These are phyloP conservation scores for Mycena vitilis DNA, from an alignment of 768 basidiomycete species.

Conservation along the genomic window DNA sequence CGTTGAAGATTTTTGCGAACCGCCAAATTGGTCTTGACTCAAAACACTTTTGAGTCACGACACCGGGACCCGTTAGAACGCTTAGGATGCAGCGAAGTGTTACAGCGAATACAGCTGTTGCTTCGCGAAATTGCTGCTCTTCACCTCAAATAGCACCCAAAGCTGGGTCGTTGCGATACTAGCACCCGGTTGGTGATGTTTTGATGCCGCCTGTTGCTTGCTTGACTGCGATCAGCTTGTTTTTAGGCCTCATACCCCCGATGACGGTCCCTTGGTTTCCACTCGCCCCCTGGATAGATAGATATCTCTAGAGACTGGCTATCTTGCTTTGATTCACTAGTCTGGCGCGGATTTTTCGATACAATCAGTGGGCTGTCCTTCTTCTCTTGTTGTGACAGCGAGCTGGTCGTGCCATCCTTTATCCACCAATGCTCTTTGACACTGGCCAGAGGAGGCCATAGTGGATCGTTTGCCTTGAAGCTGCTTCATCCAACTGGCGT, in stretches of 20 bases:
- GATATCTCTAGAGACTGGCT: not conserved
- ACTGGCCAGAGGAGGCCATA: not conserved
- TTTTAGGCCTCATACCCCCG: not conserved
- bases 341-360: no score
- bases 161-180: not conserved
- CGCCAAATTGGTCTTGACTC: no score
- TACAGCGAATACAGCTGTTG: not conserved
- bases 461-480: not conserved
- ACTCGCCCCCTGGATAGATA: not conserved
- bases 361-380: no score
- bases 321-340: not conserved
- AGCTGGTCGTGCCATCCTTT: not conserved
- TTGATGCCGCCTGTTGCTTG: no score
- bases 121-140: slow-evolving; percentile 9
- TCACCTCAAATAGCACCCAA: not conserved
- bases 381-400: no score
- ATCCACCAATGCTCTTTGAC: not conserved
- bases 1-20: no score
- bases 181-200: not conserved
- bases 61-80: no score
- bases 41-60: no score
- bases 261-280: not conserved
- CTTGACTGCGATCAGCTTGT: no score
- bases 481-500: not conserved
- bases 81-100: no score